Base-by-base conservation (phyloP, 805 yeast species). In the Wickerhamiella azymoides region DNA sequence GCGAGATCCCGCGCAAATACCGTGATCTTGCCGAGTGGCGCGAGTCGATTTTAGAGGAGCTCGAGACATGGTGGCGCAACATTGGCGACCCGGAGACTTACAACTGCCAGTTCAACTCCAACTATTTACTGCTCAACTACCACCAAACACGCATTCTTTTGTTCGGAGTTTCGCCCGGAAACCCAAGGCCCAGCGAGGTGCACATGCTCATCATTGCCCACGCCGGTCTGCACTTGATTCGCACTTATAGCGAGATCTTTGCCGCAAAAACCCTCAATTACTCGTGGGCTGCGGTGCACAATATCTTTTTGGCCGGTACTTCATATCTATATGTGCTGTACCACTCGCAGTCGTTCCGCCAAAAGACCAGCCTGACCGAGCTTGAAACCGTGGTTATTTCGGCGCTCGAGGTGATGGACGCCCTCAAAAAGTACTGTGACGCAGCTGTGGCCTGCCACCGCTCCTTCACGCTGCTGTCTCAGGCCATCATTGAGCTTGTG, bases 211-310 rank as follows among this genome's bases (percentile, higher is more conserved):
- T 71, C 37, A 74, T 84, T 10, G 70, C 74, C 10, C 76, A 73
- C 21, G 74, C 88, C 0, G 74, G 92, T 1, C 73, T 72, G 52
- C 80, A 79, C 38, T 72, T 84, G 30, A 79, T 85, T 45, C 64
- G 68, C 28, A 71, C 78, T 26, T 86, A 83, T 58, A 65, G 71
- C 42, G 73, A 72, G 43, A 63, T 86, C 33, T 73, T 72, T 52
- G 60, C 66, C n/a, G 69, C 69, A 25, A 73, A 73, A 54, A 67
- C 74, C 40, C 71, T 85, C 49, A 84, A 84, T 60, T 86, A 83
- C 61, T 84, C 95, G 0, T 86, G 96, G 96, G 88, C 86, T 1
- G 92, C 93, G 0, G 88, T 84, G 2, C 94, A 85, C 60, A 85
- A 84, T 58, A 66, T 84, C 45, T 84, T 84, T 58, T 80, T 83